phyloP scores from a whole-genome alignment of 2,329 filamentous ascomycete genomes.

The Diaporthe humulicola region DNA sequence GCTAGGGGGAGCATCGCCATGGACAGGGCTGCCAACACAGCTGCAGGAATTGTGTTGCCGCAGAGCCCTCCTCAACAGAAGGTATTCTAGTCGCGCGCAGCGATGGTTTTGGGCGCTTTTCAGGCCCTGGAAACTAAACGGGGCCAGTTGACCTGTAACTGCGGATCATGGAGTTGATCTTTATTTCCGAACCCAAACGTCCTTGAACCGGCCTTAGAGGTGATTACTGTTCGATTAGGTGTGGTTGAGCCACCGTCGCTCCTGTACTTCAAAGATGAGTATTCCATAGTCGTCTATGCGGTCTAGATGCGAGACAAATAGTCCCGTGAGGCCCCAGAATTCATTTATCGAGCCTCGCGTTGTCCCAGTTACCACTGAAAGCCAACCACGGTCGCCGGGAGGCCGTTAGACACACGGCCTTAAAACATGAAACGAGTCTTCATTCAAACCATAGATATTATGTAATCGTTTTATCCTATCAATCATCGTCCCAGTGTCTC shows the following conservation, averaged over 20 bases:
- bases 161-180: neutral
- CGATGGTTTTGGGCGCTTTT: neutral
- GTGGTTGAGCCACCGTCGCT: neutral
- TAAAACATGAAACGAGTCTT: neutral
- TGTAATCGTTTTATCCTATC: conserved; percentile 66
- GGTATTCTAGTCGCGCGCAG: neutral
- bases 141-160: neutral
- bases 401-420: neutral
- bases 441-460: conserved; percentile 18
- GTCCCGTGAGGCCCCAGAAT: neutral
- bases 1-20: neutral
- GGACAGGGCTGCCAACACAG: neutral
- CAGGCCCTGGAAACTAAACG: neutral
- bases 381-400: neutral
- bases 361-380: neutral
- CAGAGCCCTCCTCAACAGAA: neutral
- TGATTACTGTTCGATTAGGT: neutral
- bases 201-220: neutral
- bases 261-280: too few relatives aligned
- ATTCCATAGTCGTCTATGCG: neutral
- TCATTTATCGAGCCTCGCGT: neutral
- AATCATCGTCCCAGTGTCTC: conserved; percentile 66
- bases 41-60: neutral
- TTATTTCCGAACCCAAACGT: too few relatives aligned
- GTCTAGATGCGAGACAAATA: neutral